Evolutionary conservation across 768 basidiomycete genomes (phyloP), one percentile per base, ranked within the genome.

Genomic region (Leccinum imitatum): DNA sequence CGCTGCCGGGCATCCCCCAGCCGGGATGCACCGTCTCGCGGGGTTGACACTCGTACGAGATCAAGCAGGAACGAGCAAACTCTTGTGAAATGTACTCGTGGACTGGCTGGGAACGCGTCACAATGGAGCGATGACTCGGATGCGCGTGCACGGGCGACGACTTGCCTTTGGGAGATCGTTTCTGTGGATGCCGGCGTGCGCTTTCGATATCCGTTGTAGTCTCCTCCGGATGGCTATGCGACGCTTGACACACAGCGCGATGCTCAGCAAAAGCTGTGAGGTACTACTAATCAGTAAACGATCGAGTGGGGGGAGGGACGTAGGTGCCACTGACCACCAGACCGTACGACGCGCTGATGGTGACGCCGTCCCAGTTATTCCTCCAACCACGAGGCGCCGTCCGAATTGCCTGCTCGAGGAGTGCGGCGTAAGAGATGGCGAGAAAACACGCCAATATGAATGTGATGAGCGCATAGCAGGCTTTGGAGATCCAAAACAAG

Each of bases 401-500:
- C 54, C 89, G 80, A 19, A 89, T 84, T 0, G 90, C 89, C 69
- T 92, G 90, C 0, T 85, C 84, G 54, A 91, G 79, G 56, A 91
- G 76, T 0, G 84, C 81, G 2, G 82, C 74, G 64, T 84, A 86
- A 6, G 89, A 90, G 19, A 90, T 76, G 31, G 84, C 83, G 39
- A 82, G 75, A 50, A 85, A 82, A 47, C 83, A 81, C 23, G 79
- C 74, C 6, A 81, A 79, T 46, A 81, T 59, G 39, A 86, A 69
- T 9, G 85, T 72, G 27, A 87, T 74, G 46, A 84, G 64, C 30
- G 71, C 76, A 77, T 90, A 88, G 62, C 79, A 78, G 48, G 79
- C 64, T 60, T 81, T 78, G 21, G 86, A 86, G 19, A 84, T 68
- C 59, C 87, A 84, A 63, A 76, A 75, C 62, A 63, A 46, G 30